Evolutionary conservation across 371 early-diverging fungal species (phyloP).

Genomic region (Mucor indicus): DNA sequence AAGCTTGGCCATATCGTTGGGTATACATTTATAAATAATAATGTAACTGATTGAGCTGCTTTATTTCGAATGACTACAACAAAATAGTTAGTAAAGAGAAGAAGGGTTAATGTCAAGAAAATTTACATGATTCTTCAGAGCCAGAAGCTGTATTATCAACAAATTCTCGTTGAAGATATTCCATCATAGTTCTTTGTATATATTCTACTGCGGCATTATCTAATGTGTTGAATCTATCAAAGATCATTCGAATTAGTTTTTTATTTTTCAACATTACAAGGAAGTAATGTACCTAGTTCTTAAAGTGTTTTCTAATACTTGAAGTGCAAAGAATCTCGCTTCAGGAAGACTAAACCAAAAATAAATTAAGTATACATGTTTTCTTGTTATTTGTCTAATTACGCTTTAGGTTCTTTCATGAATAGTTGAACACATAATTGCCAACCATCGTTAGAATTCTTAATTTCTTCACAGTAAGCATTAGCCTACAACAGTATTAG

Average conservation of each 20-base stretch:
- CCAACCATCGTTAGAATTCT: constrained; percentile 82
- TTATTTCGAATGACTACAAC: constrained; percentile 81
- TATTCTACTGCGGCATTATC: constrained; percentile 55
- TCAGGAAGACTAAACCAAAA: constrained; percentile 64
- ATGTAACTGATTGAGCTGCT: constrained; percentile 79
- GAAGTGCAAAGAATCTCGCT: constrained; percentile 82
- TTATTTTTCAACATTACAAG: too few species aligned
- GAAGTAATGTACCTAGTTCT: constrained; percentile 65
- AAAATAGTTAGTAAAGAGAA: too few species aligned
- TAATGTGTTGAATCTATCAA: constrained; percentile 52
- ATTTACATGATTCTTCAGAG: constrained; percentile 57
- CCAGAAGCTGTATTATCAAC: constrained; percentile 47
- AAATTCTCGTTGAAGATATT: constrained; percentile 64
- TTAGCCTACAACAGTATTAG: too few species aligned
- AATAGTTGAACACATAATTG: constrained; percentile 80
- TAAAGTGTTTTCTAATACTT: constrained; percentile 78
- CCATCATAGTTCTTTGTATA: constrained; percentile 71
- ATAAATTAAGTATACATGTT: background rate
- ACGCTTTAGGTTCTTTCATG: constrained; percentile 73
- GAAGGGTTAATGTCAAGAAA: too few species aligned
- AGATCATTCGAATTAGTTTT: too few species aligned
- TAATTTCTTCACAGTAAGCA: constrained; percentile 82
- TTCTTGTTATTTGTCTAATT: constrained; percentile 22
- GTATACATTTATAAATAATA: constrained; percentile 82
- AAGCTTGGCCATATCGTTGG: constrained; percentile 86